Evolutionary conservation across 176 grass and related monocot genomes (phyloP), one percentile per base, ranked within the genome.

Genomic region (Avena eriantha): DNA sequence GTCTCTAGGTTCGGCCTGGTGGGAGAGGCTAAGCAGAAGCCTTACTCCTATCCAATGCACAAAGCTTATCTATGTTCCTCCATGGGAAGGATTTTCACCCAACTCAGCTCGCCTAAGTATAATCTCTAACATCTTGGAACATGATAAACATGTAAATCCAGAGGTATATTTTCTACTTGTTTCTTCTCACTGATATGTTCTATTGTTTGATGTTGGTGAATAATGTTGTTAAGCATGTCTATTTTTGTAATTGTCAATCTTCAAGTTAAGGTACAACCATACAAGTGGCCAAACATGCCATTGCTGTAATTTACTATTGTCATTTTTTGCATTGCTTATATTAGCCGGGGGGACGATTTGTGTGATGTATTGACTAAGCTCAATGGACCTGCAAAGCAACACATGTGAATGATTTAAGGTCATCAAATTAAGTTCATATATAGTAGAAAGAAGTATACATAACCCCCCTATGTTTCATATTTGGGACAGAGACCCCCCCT

Each of bases 31-130:
- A 51, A 94, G 92, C 80, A 98, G 91, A 88, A 98, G 90, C 77
- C 92, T 95, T 82, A 83, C 82, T 89, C 92, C 93, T 83, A 84
- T 98, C 43, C 96, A 95, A 77, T 98, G 93, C 88, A 94, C 96
- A 78, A 98, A 98, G 74, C 96, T 98, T 79, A 98, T 98, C 76
- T 92, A 92, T 88, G 92, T 98, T 86, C 93, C 96, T 89, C 96
- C 96, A 72, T 97, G 95, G 90, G 96, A 98, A 91, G 92, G 93
- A 67, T 95, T 98, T 86, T 98, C 93, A 65, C 96, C 96, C 19
- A 98, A 88, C 70, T 92, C 93, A 43, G 91, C 96, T 92, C 90
- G 96, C 39, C 79, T 93, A 54, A 98, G 96, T 90, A 94, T 98
- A 84, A 98, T 98, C 84, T 87, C 86, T 69, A 87, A 63, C 80